These are phyloP conservation scores for Hyphopichia wangnamkhiaoensis DNA, from an alignment of 1,139 yeast genomes.

Conservation along the genomic window DNA sequence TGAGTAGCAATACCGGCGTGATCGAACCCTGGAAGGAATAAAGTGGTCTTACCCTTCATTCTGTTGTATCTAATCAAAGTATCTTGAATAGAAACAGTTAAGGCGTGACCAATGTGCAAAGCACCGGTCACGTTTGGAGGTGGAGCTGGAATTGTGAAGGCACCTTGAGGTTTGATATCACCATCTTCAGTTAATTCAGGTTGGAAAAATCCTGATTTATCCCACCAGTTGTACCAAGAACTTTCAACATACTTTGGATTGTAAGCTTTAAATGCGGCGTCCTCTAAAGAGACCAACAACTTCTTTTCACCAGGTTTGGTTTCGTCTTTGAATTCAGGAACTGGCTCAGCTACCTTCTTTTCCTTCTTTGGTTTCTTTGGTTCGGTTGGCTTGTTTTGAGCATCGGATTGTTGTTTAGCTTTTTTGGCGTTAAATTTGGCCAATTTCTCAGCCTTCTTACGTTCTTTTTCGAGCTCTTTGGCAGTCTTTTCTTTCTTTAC, in stretches of 20 bases:
- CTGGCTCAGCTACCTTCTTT: constrained; percentile 67
- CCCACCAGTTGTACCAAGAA: constrained; percentile 99
- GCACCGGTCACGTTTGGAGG: constrained; percentile 99
- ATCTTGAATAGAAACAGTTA: constrained; percentile 94
- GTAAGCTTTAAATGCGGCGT: constrained; percentile 92
- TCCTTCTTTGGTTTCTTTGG: constrained; percentile 71
- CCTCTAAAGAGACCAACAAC: constrained; percentile 78
- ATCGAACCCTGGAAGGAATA: constrained; percentile 95
- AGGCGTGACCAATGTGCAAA: constrained; percentile 96
- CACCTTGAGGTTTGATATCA: constrained; percentile 74
- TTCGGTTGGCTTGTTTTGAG: constrained; percentile 36
- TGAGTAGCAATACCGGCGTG: constrained; percentile 99
- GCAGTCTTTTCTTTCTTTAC: constrained; percentile 53
- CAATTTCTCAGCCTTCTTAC: constrained; percentile 93
- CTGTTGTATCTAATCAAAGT: constrained; percentile 89
- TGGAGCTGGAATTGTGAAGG: constrained; percentile 91
- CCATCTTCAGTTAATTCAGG: constrained; percentile 84
- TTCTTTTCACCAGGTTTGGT: constrained; percentile 93
- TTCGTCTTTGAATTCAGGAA: constrained; percentile 79
- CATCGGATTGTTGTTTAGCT: constrained; percentile 65
- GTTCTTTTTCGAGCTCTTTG: constrained; percentile 86
- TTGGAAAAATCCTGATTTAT: constrained; percentile 78
- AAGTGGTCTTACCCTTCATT: constrained; percentile 94
- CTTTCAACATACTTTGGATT: constrained; percentile 92
- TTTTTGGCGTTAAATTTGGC: constrained; percentile 94